A percentile compares a stretch with the other conserved stretches of the same genome.
Conservation (phyloP, 306 rosid genomes). For the Casuarina cunninghamiana region DNA sequence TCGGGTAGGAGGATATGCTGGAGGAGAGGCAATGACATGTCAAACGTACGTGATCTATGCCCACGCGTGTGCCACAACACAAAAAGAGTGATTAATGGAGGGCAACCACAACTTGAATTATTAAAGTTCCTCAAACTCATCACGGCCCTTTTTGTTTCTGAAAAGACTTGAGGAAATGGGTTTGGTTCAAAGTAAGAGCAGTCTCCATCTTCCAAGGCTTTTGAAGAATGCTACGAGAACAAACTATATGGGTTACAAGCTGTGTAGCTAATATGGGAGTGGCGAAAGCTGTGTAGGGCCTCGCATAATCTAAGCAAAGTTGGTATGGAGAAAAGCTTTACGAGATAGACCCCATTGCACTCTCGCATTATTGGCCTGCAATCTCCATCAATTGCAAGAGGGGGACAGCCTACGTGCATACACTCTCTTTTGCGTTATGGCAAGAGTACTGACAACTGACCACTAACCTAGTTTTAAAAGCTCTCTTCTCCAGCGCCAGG, state of each 20-base stretch:
- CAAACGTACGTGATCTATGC: background rate
- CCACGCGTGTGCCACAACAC: background rate
- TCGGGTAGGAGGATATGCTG: background rate
- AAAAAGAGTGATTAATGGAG: background rate
- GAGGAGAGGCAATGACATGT: background rate
- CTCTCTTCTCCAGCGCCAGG: background rate
- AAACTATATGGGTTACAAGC: background rate
- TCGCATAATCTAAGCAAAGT: background rate
- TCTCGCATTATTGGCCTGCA: background rate
- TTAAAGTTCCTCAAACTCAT: background rate
- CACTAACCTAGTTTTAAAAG: background rate
- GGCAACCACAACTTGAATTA: background rate
- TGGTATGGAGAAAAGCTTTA: background rate
- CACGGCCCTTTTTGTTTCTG: background rate
- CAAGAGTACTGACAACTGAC: background rate
- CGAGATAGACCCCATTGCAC: background rate
- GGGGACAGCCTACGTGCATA: background rate
- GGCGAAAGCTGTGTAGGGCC: background rate
- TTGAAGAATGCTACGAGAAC: background rate
- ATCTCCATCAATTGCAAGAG: background rate
- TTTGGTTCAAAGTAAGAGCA: background rate
- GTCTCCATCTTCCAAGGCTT: background rate
- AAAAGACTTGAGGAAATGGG: background rate
- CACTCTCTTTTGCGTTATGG: background rate
- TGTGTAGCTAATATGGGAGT: background rate